Base-by-base conservation (phyloP, 2,329 filamentous ascomycete genomes). In the Fusarium foetens region DNA sequence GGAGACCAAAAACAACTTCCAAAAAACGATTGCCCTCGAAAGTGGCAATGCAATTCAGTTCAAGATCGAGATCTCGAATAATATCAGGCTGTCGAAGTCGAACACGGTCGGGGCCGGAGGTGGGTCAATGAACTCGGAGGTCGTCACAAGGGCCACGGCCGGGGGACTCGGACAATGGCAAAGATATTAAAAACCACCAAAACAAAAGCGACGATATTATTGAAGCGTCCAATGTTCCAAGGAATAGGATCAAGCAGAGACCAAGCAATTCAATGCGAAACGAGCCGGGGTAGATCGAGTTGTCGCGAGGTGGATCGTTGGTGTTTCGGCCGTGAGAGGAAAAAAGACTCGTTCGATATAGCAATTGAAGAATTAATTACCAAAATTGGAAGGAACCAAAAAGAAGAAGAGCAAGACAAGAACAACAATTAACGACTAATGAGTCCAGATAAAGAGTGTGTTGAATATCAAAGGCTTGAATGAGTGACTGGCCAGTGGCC, bases 401-500 rank as follows among this genome's bases (percentile, higher is more conserved):
- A 72, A 70, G 66, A 66, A 71, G 54, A 65, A 72, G 66, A 65
- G 51, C 53, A 54, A 58, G 51, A 67, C 29, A 49, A 33, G 46
- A 49, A 23, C 46, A 49, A 60, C 57, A 41, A 67, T 64, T 55
- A 45, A 60, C 42, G 65, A 61, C 64, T 67, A 67, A 61, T 63
- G 66, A 66, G 59, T 53, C 27, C 35, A 51, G 48, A 35, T 51
- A 75, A 77, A 43, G 70, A 73, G 67, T 74, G 70, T 70, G 75
- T 66, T 65, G 72, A 73, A 64, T 68, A 69, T 59, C 58, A 71
- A 66, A 61, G 45, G 68, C 60, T 59, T 76, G 68, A 77, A 72
- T 61, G 75, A 77, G 68, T 66, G 75, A 75, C 74, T 77, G 75
- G 75, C 74, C 68, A 70, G 68, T 65, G 74, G 66, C 74, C 68